A percentile compares a stretch with the other conserved stretches of the same genome.
phyloP scores from a whole-genome alignment of 2,329 filamentous ascomycete genomes.

The Aspergillus piperis region DNA sequence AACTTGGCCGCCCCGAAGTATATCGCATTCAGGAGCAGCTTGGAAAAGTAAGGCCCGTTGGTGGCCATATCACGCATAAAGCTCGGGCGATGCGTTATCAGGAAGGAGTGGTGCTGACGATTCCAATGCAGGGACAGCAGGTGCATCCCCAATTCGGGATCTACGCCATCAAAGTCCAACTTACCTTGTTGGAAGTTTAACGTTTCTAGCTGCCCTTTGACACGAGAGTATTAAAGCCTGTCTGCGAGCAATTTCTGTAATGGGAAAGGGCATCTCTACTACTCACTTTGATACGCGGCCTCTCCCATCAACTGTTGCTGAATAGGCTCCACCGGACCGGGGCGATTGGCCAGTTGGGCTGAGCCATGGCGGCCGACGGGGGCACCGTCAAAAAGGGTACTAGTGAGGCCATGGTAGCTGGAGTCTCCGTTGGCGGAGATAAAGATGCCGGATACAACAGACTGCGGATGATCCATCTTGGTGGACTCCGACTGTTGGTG shows the following conservation, averaged over 20 bases:
- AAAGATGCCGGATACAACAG: constrained; percentile 15
- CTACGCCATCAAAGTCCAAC: constrained; percentile 58
- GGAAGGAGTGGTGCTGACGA: constrained; percentile 52
- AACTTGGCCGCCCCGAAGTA: constrained; percentile 51
- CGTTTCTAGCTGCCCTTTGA: constrained; percentile 50
- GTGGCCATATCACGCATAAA: constrained; percentile 18
- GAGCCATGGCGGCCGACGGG: too few relatives aligned
- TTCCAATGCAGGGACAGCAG: constrained; percentile 57
- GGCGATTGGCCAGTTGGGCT: too few relatives aligned
- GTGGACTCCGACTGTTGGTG: too few relatives aligned
- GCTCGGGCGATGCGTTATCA: constrained; percentile 36
- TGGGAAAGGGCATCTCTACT: too few relatives aligned
- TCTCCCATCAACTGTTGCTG: too few relatives aligned
- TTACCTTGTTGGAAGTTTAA: constrained; percentile 47
- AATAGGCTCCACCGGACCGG: too few relatives aligned
- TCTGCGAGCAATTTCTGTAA: too few relatives aligned
- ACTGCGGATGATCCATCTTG: too few relatives aligned
- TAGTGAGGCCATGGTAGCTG: constrained; percentile 9
- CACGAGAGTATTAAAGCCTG: too few relatives aligned
- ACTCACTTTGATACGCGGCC: too few relatives aligned
- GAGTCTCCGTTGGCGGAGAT: constrained; percentile 29
- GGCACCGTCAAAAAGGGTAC: neutral
- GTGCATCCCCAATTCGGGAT: constrained; percentile 55
- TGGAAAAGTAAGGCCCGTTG: constrained; percentile 53
- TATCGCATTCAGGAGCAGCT: constrained; percentile 55